A percentile compares a stretch with the other conserved stretches of the same genome.
These are phyloP conservation scores for Clitopilus hobsonii DNA, from an alignment of 768 basidiomycete species.

Conservation along the genomic window DNA sequence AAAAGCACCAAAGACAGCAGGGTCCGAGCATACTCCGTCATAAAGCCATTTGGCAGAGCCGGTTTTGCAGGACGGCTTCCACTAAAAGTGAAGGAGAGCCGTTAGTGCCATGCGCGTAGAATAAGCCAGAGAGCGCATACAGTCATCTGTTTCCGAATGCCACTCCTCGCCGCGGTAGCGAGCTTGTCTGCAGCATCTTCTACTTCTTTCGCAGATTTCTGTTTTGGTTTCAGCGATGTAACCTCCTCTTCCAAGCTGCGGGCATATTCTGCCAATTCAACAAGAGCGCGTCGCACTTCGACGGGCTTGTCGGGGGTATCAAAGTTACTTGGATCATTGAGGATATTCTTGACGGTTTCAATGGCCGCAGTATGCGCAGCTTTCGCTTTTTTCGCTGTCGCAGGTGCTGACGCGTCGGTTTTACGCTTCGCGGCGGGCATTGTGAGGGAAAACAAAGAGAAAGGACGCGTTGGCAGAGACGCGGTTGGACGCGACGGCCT, in stretches of 20 bases:
- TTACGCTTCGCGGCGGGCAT: constrained; percentile 33
- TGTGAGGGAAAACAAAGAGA: not conserved
- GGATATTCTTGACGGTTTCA: constrained; percentile 22
- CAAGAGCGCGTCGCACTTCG: constrained; percentile 13
- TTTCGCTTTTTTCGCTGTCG: constrained; percentile 23
- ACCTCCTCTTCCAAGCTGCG: constrained; percentile 24
- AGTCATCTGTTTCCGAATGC: constrained; percentile 48
- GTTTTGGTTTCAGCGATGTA: constrained; percentile 18
- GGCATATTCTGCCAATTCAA: constrained; percentile 23
- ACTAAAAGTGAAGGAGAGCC: constrained; percentile 23
- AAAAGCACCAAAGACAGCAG: constrained; percentile 41
- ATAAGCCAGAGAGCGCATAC: constrained; percentile 17
- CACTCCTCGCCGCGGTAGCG: constrained; percentile 37
- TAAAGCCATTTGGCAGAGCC: constrained; percentile 45
- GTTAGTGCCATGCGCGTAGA: constrained; percentile 3
- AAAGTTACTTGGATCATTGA: constrained; percentile 30
- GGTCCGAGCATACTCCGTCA: constrained; percentile 45
- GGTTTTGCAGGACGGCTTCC: constrained; percentile 45
- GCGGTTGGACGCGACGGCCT: constrained; percentile 7
- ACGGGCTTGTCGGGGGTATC: constrained; percentile 27
- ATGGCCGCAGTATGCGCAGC: constrained; percentile 21
- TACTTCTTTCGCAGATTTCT: constrained; percentile 33
- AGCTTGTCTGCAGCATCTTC: constrained; percentile 40
- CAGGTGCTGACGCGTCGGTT: constrained; percentile 22
- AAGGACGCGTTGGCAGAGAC: not conserved